Evolutionary conservation across 164 flowering plant species (phyloP), one percentile per base, ranked within the genome.

Genomic region (Vitis rupestris): DNA sequence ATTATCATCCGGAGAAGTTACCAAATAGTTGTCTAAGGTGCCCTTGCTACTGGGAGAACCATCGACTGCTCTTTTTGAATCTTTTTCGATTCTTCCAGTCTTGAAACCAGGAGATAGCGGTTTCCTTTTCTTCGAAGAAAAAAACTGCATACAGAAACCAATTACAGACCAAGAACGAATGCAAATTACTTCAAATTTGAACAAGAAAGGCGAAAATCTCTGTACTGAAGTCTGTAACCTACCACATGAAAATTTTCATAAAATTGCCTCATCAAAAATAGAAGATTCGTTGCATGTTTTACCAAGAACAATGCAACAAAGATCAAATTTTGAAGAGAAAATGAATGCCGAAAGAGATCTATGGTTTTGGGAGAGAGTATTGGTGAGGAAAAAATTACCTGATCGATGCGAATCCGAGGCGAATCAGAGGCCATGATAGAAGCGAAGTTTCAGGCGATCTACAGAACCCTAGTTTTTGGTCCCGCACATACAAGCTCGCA

Each of bases 11-110:
- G 74, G 85, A 31, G 90, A 81, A 74, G 65, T 70, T 64, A 78
- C 85, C 66, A 92, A 66, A 76, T 68, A 90, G 56, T 71, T 78
- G 50, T 88, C 87, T 82, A 91, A 74, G 56, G 85, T 84, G 62
- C 89, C 87, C 78, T 94, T 92, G 31, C 83, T 75, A 67, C 83
- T 76, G 14, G 97, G 97, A 52, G 95, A 91, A n/a, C 79, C 84
- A 63, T 81, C 85, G 10, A 65, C 59, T 10, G 51, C 54, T 15
- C 1, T 57, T 68, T 65, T 84, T 2, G 70, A 73, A 76, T 78
- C 81, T 63, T 76, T 83, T 15, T 79, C 85, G 23, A 13, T 27
- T 72, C 76, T 80, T 72, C 74, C 81, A 12, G 81, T 71, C 73
- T 87, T 88, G 47, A 66, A 56, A 64, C 58, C 29, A 11, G 94